Evolutionary conservation across 2,329 filamentous ascomycete genomes (phyloP).

Genomic region (Trichoderma brevicompactum): DNA sequence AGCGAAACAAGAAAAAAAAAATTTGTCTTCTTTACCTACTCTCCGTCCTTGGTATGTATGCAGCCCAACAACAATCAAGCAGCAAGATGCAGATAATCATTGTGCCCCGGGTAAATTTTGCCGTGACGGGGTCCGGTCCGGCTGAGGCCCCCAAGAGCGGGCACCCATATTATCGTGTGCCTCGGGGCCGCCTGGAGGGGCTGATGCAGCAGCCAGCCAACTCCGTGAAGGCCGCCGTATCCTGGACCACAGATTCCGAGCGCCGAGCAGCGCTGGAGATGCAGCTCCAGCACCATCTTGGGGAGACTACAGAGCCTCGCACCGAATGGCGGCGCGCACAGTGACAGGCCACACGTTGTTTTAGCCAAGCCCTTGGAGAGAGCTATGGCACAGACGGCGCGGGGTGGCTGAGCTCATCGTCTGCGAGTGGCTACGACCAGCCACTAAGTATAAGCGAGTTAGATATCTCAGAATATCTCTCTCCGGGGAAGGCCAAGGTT

Average conservation of each 20-base stretch:
- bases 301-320: not conserved
- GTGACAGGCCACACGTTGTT: constrained; percentile 5
- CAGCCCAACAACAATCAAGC: not conserved
- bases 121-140: constrained; percentile 10
- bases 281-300: not conserved
- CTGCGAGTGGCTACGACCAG: not conserved
- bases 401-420: constrained; percentile 1
- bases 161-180: not conserved
- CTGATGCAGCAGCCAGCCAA: not conserved
- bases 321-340: not conserved
- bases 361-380: not conserved
- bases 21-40: not conserved
- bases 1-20: not conserved
- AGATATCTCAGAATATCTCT: not conserved
- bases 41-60: not conserved
- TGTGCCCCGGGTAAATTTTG: not conserved
- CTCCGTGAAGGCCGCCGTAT: not conserved
- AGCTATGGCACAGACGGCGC: constrained; percentile 8
- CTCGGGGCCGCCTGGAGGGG: not conserved
- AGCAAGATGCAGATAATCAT: constrained; percentile 7
- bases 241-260: not conserved
- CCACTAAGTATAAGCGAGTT: not conserved
- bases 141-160: constrained; percentile 12
- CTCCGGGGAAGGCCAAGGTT: no score
- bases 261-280: not conserved